Base-by-base conservation (phyloP, 176 grass and related monocot species). In the Ensete ventricosum region DNA sequence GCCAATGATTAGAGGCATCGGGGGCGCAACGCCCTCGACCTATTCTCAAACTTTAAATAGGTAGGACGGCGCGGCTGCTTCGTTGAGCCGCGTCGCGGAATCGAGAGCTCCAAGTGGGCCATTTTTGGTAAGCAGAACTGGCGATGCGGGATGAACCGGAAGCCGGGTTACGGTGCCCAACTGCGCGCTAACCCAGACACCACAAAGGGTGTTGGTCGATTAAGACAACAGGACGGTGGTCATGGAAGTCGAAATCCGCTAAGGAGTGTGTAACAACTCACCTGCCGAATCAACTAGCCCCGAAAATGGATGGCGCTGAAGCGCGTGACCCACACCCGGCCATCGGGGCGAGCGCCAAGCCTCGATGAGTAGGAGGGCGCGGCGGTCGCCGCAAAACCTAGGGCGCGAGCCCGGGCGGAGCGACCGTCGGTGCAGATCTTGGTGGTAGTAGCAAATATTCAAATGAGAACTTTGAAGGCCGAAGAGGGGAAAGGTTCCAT, bases 271-370 rank as follows among this genome's bases (percentile, higher is more conserved):
- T 84, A 92, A 88, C 83, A 92, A 92, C 89, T 88, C 89, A 88
- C 85, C 74, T 85, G 83, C 78, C 78, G 83, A 92, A 92, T 92
- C 85, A 92, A 92, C 89, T 88, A 88, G 85, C 85, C 89, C 81
- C 83, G 7, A 77, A 88, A 88, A 88, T 88, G 83, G 81, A 88
- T 86, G 81, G 79, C 81, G 55, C 86, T 84, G 62, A 84, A 86
- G 81, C 74, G 75, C 78, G 80, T 34, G 89, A 87, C 85, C 85
- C 82, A 91, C 85, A 91, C 89, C 76, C 82, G 55, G 80, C 83
- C 85, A 85, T 90, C 84, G 57, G 67, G 80, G 83, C 34, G 54
- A 78, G 63, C n/a, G 54, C 52, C 53, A 75, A 43, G 73, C 73
- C 26, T 3, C 54, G 73, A 75, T 75, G 73, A 75, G 73, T 60